A percentile compares a stretch with the other conserved stretches of the same genome.
phyloP scores from a whole-genome alignment of 192 early-diverging fungal species.

The Backusella macrospora region DNA sequence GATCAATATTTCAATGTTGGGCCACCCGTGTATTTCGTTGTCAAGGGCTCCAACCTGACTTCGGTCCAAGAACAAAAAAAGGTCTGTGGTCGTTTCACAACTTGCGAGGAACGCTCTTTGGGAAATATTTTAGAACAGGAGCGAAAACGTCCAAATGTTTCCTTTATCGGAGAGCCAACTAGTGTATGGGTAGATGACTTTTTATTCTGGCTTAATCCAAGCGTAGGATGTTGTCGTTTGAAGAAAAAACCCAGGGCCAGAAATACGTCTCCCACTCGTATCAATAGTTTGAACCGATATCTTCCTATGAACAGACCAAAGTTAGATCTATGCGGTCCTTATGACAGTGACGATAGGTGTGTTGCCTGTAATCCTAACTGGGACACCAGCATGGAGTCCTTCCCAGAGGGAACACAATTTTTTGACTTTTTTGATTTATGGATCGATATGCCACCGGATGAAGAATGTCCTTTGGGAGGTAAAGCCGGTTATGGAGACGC shows the following conservation, averaged over 20 bases:
- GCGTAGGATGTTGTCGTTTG: slow-evolving; percentile 58
- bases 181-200: slow-evolving; percentile 69
- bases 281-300: background rate
- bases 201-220: slow-evolving; percentile 65
- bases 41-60: slow-evolving; percentile 52
- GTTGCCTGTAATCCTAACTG: slow-evolving; percentile 52
- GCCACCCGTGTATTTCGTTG: slow-evolving; percentile 70
- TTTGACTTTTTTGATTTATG: slow-evolving; percentile 54
- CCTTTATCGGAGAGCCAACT: slow-evolving; percentile 64
- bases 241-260: slow-evolving; percentile 7
- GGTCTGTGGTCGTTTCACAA: slow-evolving; percentile 61
- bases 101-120: slow-evolving; percentile 52
- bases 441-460: slow-evolving; percentile 52
- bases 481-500: slow-evolving; percentile 69
- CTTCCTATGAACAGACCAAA: slow-evolving; percentile 12
- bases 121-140: slow-evolving; percentile 68
- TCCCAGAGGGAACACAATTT: slow-evolving; percentile 62
- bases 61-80: slow-evolving; percentile 49
- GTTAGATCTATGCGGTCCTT: slow-evolving; percentile 48
- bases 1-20: slow-evolving; percentile 62
- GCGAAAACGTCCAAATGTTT: slow-evolving; percentile 59
- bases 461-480: slow-evolving; percentile 62
- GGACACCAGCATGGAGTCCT: slow-evolving; percentile 57
- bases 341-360: slow-evolving; percentile 54
- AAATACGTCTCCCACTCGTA: background rate